Conservation (phyloP, 768 basidiomycete species). For the Dictyophora rubrovolvata region DNA sequence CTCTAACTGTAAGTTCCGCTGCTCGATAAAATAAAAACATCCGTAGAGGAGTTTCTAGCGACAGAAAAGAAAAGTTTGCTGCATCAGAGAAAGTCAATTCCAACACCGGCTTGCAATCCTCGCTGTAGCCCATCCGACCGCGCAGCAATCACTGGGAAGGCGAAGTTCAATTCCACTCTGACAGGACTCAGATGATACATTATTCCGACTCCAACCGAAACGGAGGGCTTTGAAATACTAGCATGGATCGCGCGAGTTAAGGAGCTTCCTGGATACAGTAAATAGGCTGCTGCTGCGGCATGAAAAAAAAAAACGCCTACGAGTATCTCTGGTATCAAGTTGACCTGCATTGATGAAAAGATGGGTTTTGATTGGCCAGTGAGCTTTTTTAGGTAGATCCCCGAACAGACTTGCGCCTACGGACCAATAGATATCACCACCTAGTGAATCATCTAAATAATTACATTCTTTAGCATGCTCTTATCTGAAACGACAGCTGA, state of each 20-base stretch:
- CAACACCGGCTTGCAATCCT: slow-evolving; percentile 76
- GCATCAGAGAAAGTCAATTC: slow-evolving; percentile 59
- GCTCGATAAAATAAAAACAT: not conserved
- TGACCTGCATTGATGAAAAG: slow-evolving; percentile 74
- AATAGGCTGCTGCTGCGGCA: not conserved
- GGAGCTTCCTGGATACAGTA: slow-evolving; percentile 6
- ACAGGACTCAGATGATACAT: slow-evolving; percentile 77
- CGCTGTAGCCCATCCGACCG: slow-evolving; percentile 55
- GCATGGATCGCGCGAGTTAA: slow-evolving; percentile 30
- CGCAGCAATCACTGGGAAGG: slow-evolving; percentile 65
- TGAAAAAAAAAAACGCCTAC: not conserved
- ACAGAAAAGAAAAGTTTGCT: not conserved
- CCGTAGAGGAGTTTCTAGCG: not conserved
- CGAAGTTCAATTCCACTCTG: slow-evolving; percentile 79
- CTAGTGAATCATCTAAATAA: slow-evolving; percentile 63
- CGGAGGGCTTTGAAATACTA: slow-evolving; percentile 46
- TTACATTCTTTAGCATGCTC: not conserved
- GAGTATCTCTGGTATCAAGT: slow-evolving; percentile 38
- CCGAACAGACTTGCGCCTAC: slow-evolving; percentile 59
- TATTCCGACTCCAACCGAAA: slow-evolving; percentile 75
- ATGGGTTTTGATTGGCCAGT: slow-evolving; percentile 85
- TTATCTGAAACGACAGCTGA: not conserved
- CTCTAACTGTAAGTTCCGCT: not conserved
- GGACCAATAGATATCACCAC: slow-evolving; percentile 77
- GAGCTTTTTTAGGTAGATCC: slow-evolving; percentile 46